These are phyloP conservation scores for Picochlorum sp. DNA, from an alignment of 139 green algal species.

Conservation along the genomic window DNA sequence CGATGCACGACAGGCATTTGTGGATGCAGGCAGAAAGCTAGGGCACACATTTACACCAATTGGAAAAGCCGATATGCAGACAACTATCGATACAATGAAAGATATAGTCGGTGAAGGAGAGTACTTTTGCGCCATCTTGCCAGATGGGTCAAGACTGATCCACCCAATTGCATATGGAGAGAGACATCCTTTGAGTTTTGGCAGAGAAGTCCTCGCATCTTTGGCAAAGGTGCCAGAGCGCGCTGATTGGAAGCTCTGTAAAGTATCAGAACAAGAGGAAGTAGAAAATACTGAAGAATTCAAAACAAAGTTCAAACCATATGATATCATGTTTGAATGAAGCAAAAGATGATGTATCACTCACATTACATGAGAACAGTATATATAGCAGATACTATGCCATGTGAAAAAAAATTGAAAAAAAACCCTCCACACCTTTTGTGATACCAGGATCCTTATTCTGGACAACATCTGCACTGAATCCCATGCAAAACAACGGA, in stretches of 20 bases:
- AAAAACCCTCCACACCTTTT: no score
- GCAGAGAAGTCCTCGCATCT: constrained; percentile 62
- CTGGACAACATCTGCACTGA: no score
- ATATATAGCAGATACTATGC: no score
- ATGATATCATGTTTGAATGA: constrained; percentile 51
- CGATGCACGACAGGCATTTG: constrained; percentile 17
- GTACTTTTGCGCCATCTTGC: constrained; percentile 71
- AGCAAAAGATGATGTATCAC: no score
- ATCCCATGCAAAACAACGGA: no score
- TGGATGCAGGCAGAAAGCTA: constrained; percentile 16
- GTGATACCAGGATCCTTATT: no score
- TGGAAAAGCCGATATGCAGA: constrained; percentile 13
- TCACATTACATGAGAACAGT: no score
- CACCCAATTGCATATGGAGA: constrained; percentile 48
- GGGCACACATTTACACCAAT: constrained; percentile 27
- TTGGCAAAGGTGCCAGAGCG: constrained; percentile 53
- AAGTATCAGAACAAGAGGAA: constrained; percentile 47
- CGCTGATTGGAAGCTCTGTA: constrained; percentile 77
- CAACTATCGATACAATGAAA: constrained; percentile 24
- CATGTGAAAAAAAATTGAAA: no score
- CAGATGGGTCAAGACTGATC: constrained; percentile 67
- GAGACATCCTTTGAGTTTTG: constrained; percentile 64
- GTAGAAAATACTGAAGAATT: constrained; percentile 51
- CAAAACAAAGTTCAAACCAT: constrained; percentile 63
- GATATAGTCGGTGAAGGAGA: constrained; percentile 55